These are phyloP conservation scores for Colletotrichum noveboracense DNA, from an alignment of 2,329 filamentous ascomycete genomes.

Conservation along the genomic window DNA sequence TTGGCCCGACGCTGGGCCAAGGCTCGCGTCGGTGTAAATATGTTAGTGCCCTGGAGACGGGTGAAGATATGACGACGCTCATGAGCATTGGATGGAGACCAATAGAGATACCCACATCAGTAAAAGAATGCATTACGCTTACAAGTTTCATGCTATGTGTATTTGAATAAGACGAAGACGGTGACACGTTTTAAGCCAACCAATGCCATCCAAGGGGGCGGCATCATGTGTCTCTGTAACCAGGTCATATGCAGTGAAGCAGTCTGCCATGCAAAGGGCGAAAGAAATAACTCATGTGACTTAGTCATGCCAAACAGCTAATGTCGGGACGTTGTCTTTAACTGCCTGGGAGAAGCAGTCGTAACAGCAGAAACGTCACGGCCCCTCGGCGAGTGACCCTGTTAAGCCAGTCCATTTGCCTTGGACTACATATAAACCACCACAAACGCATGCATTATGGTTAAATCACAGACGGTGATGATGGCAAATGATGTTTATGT, in stretches of 20 bases:
- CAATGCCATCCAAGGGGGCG: rapidly evolving
- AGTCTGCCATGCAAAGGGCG: not conserved
- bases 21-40: no score
- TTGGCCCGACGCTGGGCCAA: not conserved
- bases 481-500: not conserved
- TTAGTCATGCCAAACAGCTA: not conserved
- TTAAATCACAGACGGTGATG: no score
- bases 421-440: not conserved
- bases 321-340: not conserved
- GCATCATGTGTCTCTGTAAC: not conserved
- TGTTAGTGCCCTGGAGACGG: not conserved
- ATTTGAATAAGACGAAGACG: rapidly evolving
- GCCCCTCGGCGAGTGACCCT: not conserved
- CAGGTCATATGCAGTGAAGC: not conserved
- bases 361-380: not conserved
- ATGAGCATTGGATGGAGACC: not conserved
- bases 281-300: not conserved
- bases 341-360: not conserved
- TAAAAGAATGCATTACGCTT: not conserved
- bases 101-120: slow-evolving; percentile 14
- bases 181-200: rapidly evolving
- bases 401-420: not conserved
- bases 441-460: rapidly evolving
- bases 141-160: not conserved
- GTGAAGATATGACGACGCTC: not conserved